Percentiles rank a stretch among this genome's conserved stretches.
These are phyloP conservation scores for Austroboletus eburneus DNA, from an alignment of 768 basidiomycete genomes.

Conservation along the genomic window DNA sequence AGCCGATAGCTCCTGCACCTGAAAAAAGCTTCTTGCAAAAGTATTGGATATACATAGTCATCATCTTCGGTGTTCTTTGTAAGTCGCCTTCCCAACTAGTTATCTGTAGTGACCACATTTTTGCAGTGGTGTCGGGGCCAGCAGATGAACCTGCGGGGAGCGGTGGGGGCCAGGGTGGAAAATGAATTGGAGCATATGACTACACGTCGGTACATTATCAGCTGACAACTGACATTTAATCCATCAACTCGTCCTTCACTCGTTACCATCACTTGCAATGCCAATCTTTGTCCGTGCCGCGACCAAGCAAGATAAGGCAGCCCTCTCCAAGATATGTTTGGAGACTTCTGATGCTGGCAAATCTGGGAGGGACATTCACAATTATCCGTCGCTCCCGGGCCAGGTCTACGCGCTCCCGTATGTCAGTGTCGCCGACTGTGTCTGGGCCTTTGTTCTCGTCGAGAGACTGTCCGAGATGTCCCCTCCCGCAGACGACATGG, in stretches of 20 bases:
- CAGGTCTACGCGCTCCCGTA: constrained; percentile 76
- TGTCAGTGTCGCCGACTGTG: constrained; percentile 52
- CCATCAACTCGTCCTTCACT: background rate
- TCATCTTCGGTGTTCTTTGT: constrained; percentile 56
- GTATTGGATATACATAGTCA: constrained; percentile 83
- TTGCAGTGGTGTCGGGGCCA: constrained; percentile 29
- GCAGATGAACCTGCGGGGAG: constrained; percentile 24
- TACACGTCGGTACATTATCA: no score
- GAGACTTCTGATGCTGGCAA: constrained; percentile 68
- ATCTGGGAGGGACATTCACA: constrained; percentile 60
- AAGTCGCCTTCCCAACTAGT: constrained; percentile 26
- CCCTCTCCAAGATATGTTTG: constrained; percentile 69
- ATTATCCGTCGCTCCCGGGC: constrained; percentile 61
- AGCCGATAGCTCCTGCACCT: constrained; percentile 50
- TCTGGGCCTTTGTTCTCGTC: constrained; percentile 73
- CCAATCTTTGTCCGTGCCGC: constrained; percentile 52
- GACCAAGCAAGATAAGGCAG: constrained; percentile 46
- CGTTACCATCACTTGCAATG: constrained; percentile 18
- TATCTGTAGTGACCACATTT: background rate
- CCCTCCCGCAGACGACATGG: constrained; percentile 32
- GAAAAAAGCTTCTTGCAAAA: constrained; percentile 85
- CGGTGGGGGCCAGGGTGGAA: constrained; percentile 21
- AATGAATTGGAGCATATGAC: constrained; percentile 7
- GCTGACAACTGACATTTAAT: constrained; percentile 1
- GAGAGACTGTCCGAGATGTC: constrained; percentile 33